Evolutionary conservation across 2,329 filamentous ascomycete genomes (phyloP), one percentile per base, ranked within the genome.

Genomic region (Lasiodiplodia gonubiensis): DNA sequence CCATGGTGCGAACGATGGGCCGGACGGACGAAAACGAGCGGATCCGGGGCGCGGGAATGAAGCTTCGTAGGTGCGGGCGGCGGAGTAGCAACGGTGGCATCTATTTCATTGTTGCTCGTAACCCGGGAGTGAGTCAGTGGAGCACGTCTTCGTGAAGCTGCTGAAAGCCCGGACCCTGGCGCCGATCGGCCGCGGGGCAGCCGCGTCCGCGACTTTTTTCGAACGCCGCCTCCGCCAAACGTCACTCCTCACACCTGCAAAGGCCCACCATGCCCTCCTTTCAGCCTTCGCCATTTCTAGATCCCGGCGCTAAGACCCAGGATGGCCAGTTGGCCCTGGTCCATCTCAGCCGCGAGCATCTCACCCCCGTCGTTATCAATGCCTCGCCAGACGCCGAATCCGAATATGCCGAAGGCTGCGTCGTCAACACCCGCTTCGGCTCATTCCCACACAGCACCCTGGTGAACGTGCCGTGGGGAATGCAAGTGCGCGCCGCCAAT

Each of bases 341-440:
- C 68, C 92, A 97, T 76, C 86, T 99, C 64, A 94, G 92, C 69
- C 90, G 94, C 80, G 94, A 98, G 79, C 90, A 90, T 69, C 88
- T 94, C 70, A 85, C 93, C 48, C 93, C 94, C 8, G 84, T 93
- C 30, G 89, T 92, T 69, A 75, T 86, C 71, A 69, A 73, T 69
- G 69, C 72, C 35, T 71, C 76, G 14, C 70, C 76, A n/a, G 70
- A 74, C 51, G 48, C 46, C 7, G 73, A 76, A 64, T 72, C 81
- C 67, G 76, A 83, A 74, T 75, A 82, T 76, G 70, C 78, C 66
- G 81, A 83, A 69, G 81, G 82, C 63, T 80, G 80, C 23, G 82
- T 85, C 52, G 88, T 94, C 65, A 98, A 97, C 80, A 99, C 94
- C 1, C 89, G 94, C 53, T 99, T 97, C 75, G 95, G 95, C 59